Evolutionary conservation across 129 eudicot genomes (phyloP).

Genomic region (Escallonia rubra): DNA sequence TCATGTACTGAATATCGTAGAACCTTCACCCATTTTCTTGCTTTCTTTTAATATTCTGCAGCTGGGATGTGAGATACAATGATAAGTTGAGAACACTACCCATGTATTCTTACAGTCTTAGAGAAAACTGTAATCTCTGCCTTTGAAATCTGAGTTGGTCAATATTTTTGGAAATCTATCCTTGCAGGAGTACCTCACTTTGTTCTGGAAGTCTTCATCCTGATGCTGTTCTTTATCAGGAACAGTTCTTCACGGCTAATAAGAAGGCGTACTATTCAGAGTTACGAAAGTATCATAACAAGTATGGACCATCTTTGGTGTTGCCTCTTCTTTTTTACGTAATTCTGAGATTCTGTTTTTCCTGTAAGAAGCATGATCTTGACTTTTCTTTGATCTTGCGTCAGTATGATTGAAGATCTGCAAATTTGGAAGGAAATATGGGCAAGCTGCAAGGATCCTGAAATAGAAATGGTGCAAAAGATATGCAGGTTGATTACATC

Average conservation of each 20-base stretch:
- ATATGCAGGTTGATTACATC: slow-evolving; percentile 47
- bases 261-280: slow-evolving; percentile 64
- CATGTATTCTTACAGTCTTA: neutral
- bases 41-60: too few species aligned
- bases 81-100: too few species aligned
- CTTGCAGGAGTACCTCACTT: slow-evolving; percentile 68
- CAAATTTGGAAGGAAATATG: slow-evolving; percentile 68
- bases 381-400: slow-evolving; percentile 12
- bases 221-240: slow-evolving; percentile 58
- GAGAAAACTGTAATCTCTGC: neutral
- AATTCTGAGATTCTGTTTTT: slow-evolving; percentile 2
- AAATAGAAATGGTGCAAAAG: slow-evolving; percentile 52
- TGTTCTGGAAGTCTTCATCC: slow-evolving; percentile 87
- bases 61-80: too few species aligned
- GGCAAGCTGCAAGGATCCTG: slow-evolving; percentile 54
- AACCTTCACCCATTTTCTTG: too few species aligned
- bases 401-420: slow-evolving; percentile 75
- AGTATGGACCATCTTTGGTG: slow-evolving; percentile 41
- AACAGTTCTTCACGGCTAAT: slow-evolving; percentile 48
- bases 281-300: slow-evolving; percentile 61
- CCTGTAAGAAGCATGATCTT: slow-evolving; percentile 12
- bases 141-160: slow-evolving; percentile 17
- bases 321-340: slow-evolving; percentile 1
- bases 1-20: neutral
- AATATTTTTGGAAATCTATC: slow-evolving; percentile 13